Base-by-base conservation (phyloP, 805 yeast species). In the Saturnispora saitoi region DNA sequence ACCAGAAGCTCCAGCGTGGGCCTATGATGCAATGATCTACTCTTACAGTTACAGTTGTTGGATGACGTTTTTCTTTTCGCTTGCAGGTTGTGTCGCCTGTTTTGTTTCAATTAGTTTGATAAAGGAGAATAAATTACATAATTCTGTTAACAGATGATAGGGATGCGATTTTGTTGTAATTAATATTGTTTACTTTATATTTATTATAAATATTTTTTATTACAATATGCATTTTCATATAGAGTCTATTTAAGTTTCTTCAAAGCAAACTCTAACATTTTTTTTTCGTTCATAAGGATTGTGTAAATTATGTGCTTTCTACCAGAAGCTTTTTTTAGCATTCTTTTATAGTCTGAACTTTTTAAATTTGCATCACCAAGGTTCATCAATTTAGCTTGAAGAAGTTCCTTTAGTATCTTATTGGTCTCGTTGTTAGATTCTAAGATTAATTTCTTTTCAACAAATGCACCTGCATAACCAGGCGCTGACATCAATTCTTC, bases 91-190 rank as follows among this genome's bases (percentile, higher is more conserved):
- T 2, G 48, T 65, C 3, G n/a, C 72, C 1, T 77, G 77, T 0
- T 62, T 71, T 40, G 43, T 66, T 1, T 58, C 72, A 9, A 66
- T 76, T 3, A 64, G 71, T 30, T 64, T 78, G 47, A 76, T 81
- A 65, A 73, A 70, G 52, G 87, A 82, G 60, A 75, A 80, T 59
- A 72, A 69, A 47, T 65, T 83, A 41, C 84, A 80, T 59, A 58
- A 78, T 2, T 72, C 75, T 3, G 64, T 80, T 38, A 46, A 46
- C 19, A 65, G 72, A 45, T 67, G 85, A 54, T 46, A 30, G 26
- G n/a, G 6, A 14, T 39, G 4, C 10, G 4, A 14, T 8, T 14
- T n/a, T 15, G 31, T 4, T 15, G 10, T 5, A n/a, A 14, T 14
- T 7, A 4, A 37, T 37, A 11, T 20, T 30, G 2, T 32, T 11